phyloP scores from a whole-genome alignment of 208 protist species.

The Acanthamoeba lenticulata region DNA sequence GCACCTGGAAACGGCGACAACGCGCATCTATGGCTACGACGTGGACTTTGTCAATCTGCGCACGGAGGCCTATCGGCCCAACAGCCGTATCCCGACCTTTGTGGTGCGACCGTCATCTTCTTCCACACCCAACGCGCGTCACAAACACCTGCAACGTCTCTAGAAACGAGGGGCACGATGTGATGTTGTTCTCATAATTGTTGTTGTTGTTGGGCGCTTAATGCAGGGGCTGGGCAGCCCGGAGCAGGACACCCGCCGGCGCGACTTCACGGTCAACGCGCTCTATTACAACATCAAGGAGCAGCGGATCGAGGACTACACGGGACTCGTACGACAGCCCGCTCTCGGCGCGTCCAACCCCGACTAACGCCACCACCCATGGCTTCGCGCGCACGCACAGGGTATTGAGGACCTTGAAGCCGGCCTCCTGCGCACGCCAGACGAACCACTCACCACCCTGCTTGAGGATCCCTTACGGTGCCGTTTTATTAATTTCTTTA shows the following conservation, averaged over 20 bases:
- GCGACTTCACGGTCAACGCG: slow-evolving; percentile 99
- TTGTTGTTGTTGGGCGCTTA: background rate
- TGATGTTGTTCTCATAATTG: background rate
- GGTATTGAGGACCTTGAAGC: slow-evolving; percentile 92
- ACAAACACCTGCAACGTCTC: too few species aligned
- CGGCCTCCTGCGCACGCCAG: slow-evolving; percentile 91
- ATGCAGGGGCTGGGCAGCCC: slow-evolving; percentile 82
- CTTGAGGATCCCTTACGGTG: slow-evolving; percentile 93
- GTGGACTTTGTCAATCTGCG: background rate
- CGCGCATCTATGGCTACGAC: slow-evolving; percentile 62
- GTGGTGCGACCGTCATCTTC: slow-evolving; percentile 30
- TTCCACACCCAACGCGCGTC: too few species aligned
- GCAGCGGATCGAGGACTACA: slow-evolving; percentile 95
- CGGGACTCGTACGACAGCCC: slow-evolving; percentile 69
- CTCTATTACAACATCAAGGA: slow-evolving; percentile 99
- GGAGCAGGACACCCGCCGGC: slow-evolving; percentile 93
- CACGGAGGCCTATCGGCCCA: background rate
- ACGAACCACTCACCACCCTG: slow-evolving; percentile 78
- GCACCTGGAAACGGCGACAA: slow-evolving; percentile 97
- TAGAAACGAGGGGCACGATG: too few species aligned
- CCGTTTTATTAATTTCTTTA: too few species aligned
- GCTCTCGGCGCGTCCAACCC: background rate
- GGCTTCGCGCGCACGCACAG: background rate
- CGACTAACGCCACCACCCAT: background rate
- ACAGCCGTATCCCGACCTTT: background rate